A percentile compares a stretch with the other conserved stretches of the same genome.
Evolutionary conservation across 805 yeast genomes (phyloP).

Genomic region (Blastobotrys parvus): DNA sequence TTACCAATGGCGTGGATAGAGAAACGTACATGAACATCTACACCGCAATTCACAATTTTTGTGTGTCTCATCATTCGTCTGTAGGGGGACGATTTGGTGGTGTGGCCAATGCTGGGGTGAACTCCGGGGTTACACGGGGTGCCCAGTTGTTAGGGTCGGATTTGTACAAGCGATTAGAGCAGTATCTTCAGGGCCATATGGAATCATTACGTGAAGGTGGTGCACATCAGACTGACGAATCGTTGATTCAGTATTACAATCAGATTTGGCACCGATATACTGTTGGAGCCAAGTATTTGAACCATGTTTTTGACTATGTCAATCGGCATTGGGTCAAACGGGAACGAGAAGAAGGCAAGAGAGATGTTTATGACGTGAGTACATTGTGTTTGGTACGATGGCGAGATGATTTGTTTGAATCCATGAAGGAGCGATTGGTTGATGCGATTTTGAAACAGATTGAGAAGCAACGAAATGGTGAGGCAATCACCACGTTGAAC

Average conservation of each 20-base stretch:
- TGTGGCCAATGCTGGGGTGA: slow-evolving; percentile 8
- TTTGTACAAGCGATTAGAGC: slow-evolving; percentile 63
- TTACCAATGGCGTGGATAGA: slow-evolving; percentile 29
- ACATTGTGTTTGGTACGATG: slow-evolving; percentile 82
- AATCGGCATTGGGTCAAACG: slow-evolving; percentile 97
- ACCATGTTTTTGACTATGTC: slow-evolving; percentile 90
- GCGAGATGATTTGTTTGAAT: slow-evolving; percentile 74
- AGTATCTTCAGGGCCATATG: slow-evolving; percentile 52
- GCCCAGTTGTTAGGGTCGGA: slow-evolving; percentile 78
- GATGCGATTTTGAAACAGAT: slow-evolving; percentile 68
- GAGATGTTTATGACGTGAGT: slow-evolving; percentile 84
- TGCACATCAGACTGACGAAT: slow-evolving; percentile 46
- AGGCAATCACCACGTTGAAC: slow-evolving; percentile 55
- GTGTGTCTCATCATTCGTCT: slow-evolving; percentile 38
- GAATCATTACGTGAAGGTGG: slow-evolving; percentile 18
- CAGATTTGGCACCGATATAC: slow-evolving; percentile 83
- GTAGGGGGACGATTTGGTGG: slow-evolving; percentile 11
- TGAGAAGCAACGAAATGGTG: slow-evolving; percentile 69
- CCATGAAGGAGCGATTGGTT: slow-evolving; percentile 52
- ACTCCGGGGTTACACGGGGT: slow-evolving; percentile 14
- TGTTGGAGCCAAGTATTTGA: slow-evolving; percentile 83
- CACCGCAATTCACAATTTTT: slow-evolving; percentile 87
- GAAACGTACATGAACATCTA: slow-evolving; percentile 76
- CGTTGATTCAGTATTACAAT: slow-evolving; percentile 75
- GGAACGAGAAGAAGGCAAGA: slow-evolving; percentile 87